Conservation (phyloP, 2,329 filamentous ascomycete genomes). For the Botryotinia narcissicola region DNA sequence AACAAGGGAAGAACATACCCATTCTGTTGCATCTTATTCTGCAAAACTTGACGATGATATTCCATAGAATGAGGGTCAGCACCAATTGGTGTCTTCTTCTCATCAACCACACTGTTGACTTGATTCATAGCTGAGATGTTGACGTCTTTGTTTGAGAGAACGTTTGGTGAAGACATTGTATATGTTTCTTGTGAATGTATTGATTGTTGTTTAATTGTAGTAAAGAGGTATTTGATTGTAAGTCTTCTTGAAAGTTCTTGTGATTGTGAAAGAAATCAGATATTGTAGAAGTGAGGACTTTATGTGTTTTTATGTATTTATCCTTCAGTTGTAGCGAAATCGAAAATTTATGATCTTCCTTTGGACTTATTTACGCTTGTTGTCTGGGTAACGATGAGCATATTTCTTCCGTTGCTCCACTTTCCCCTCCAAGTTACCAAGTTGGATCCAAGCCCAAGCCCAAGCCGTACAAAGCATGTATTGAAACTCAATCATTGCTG, state of each 20-base stretch:
- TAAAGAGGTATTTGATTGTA: neutral
- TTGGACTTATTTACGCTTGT: constrained; percentile 8
- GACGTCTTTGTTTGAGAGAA: constrained; percentile 65
- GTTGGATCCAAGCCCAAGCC: neutral
- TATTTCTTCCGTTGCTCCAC: constrained; percentile 15
- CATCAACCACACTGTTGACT: constrained; percentile 29
- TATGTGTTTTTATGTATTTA: constrained; percentile 18
- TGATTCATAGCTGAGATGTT: constrained; percentile 51
- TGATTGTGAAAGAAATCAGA: neutral
- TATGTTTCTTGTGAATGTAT: constrained; percentile 6
- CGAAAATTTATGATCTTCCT: constrained; percentile 19
- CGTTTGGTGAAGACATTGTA: constrained; percentile 52
- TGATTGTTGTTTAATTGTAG: neutral
- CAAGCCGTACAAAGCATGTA: neutral
- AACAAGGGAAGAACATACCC: constrained; percentile 50
- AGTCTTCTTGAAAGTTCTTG: neutral
- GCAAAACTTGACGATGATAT: constrained; percentile 72
- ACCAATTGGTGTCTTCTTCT: constrained; percentile 13
- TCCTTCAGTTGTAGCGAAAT: neutral
- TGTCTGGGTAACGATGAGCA: constrained; percentile 10
- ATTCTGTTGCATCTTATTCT: constrained; percentile 67
- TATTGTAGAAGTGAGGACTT: constrained; percentile 8
- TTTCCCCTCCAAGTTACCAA: constrained; percentile 7
- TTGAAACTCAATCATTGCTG: neutral
- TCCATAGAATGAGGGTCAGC: constrained; percentile 64